These are phyloP conservation scores for Fomitopsis schrenkii DNA, from an alignment of 1,284 basidiomycete genomes.

Conservation along the genomic window DNA sequence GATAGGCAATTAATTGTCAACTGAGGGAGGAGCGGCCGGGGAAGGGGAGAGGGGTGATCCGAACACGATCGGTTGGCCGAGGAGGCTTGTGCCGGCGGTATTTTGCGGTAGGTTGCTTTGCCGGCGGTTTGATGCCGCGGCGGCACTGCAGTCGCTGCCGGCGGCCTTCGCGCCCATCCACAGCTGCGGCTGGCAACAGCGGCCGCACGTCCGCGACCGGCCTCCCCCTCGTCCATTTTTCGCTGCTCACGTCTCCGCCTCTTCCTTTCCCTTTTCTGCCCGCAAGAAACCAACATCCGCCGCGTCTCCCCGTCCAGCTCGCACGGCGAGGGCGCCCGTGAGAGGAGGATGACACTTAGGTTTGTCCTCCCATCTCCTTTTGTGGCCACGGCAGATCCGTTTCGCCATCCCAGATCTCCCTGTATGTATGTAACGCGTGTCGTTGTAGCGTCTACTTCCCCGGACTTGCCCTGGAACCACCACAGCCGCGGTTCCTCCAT, in stretches of 20 bases:
- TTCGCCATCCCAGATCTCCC: constrained; percentile 6
- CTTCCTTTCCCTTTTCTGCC: not conserved
- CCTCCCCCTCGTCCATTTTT: not conserved
- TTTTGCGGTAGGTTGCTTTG: not conserved
- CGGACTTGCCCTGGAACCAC: constrained; percentile 5
- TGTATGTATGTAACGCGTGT: constrained; percentile 1
- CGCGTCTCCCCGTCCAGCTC: not conserved
- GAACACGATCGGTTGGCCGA: not conserved
- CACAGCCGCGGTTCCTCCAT: constrained; percentile 1
- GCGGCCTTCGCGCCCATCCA: not conserved
- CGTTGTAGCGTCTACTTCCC: constrained; percentile 1
- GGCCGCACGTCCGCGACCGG: not conserved
- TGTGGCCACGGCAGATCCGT: constrained; percentile 10
- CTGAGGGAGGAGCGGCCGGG: not conserved
- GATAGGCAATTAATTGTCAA: too few relatives aligned
- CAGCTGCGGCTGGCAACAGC: not conserved
- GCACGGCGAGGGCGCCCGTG: constrained; percentile 5
- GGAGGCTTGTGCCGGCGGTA: not conserved
- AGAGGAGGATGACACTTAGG: constrained; percentile 3
- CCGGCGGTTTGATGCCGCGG: constrained; percentile 1
- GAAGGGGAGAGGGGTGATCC: not conserved
- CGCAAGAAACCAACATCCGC: not conserved
- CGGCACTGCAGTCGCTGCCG: not conserved
- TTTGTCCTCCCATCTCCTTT: not conserved
- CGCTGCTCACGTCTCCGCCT: not conserved